These are phyloP conservation scores for Persicaria tinctoria DNA, from an alignment of 148 eudicot genomes.

Conservation along the genomic window DNA sequence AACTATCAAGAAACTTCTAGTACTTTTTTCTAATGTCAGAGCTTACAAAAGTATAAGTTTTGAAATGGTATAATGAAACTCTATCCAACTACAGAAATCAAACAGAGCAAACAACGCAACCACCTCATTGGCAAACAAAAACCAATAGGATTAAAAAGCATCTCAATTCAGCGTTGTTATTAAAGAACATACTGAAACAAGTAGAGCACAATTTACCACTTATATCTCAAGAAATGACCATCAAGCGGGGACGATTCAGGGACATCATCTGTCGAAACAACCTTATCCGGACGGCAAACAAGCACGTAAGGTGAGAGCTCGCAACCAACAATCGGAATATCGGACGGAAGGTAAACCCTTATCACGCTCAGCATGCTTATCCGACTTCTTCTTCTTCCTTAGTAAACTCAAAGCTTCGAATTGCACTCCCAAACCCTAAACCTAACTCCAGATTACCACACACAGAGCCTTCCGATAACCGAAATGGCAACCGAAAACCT, in stretches of 20 bases:
- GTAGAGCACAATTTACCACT: slow-evolving; percentile 39
- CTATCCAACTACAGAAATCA: no score
- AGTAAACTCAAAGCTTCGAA: slow-evolving; percentile 10
- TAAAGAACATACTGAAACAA: neutral
- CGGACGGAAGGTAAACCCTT: slow-evolving; percentile 91
- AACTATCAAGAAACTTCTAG: no score
- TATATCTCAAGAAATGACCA: slow-evolving; percentile 26
- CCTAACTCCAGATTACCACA: slow-evolving; percentile 18
- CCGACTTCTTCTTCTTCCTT: slow-evolving; percentile 20
- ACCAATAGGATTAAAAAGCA: neutral
- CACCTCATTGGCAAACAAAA: neutral
- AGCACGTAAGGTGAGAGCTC: slow-evolving; percentile 91
- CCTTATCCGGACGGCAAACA: slow-evolving; percentile 58
- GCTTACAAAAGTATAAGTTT: neutral
- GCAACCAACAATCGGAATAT: slow-evolving; percentile 93
- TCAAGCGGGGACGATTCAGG: slow-evolving; percentile 24
- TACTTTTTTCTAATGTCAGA: no score
- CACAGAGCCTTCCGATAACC: neutral
- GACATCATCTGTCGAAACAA: slow-evolving; percentile 58
- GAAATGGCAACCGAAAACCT: slow-evolving; percentile 38
- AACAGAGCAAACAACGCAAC: neutral
- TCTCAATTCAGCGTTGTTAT: neutral
- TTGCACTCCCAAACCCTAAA: slow-evolving; percentile 19
- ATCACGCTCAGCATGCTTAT: slow-evolving; percentile 76
- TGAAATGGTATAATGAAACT: neutral